Conservation (phyloP, 163 green algal species). For the Chloroidium sp. region DNA sequence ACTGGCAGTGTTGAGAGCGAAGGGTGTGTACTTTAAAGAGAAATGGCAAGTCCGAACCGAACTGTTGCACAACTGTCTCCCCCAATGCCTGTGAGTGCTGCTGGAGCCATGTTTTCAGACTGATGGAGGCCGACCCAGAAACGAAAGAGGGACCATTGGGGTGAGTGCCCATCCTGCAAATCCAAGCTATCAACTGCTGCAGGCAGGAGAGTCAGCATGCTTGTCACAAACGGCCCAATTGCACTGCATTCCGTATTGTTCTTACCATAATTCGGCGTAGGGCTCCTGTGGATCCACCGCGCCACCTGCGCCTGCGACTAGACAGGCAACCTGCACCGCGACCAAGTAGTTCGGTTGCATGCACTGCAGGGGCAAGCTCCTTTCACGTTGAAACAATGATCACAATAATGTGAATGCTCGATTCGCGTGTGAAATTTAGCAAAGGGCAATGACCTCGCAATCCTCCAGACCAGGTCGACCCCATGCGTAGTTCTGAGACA, state of each 20-base stretch:
- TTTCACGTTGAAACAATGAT: no score
- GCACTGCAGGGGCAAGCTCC: not conserved
- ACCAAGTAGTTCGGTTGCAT: slow-evolving; percentile 24
- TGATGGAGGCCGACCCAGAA: slow-evolving; percentile 23
- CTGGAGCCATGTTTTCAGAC: slow-evolving; percentile 54
- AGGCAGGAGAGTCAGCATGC: not conserved
- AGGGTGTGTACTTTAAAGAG: slow-evolving; percentile 81
- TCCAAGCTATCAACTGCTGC: not conserved
- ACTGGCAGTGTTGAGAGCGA: not conserved
- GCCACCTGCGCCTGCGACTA: not conserved
- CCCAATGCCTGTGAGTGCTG: slow-evolving; percentile 61
- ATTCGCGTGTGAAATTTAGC: no score
- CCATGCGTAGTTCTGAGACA: slow-evolving; percentile 92
- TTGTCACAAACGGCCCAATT: no score
- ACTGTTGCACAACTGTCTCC: slow-evolving; percentile 37
- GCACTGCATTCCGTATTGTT: no score
- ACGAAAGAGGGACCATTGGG: slow-evolving; percentile 72
- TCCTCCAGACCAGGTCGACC: slow-evolving; percentile 36
- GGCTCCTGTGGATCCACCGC: not conserved
- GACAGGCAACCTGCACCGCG: slow-evolving; percentile 16
- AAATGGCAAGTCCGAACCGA: slow-evolving; percentile 78
- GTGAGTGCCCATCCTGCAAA: slow-evolving; percentile 93
- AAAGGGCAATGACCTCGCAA: slow-evolving; percentile 49
- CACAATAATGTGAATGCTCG: no score
- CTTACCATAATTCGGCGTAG: not conserved